Evolutionary conservation across 2,329 filamentous ascomycete species (phyloP), one percentile per base, ranked within the genome.

Genomic region (Fusarium fujikuroi): DNA sequence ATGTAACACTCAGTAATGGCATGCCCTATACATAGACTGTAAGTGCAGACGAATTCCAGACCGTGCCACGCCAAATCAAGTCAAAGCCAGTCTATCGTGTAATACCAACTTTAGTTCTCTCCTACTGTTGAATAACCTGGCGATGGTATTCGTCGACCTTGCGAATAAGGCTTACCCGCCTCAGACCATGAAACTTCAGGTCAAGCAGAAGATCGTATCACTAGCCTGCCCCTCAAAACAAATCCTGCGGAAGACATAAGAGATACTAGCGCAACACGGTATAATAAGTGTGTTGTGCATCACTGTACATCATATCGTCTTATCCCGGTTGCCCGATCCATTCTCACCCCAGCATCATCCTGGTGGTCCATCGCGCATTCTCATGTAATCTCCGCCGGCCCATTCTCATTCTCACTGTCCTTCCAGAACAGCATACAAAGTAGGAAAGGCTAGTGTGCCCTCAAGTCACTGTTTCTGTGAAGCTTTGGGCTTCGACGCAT

Each of bases 371-470:
- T 77, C 60, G 70, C 64, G 64, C 56, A 63, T 76, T 71, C 62
- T 72, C 69, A 75, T 58, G 68, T 71, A 76, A 75, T 77, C 73
- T 77, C 70, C 61, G 62, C 64, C 37, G 37, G 30, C 46, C 65
- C 60, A 74, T 74, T 53, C 65, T 64, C 60, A 72, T 74, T 53
- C 65, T 64, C 50, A 64, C 61, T 64, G 58, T 54, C 42, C 64
- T 77, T 77, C 71, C 59, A 77, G 74, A 77, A 76, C 56, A 64
- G 49, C 50, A 34, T 40, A 68, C 54, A 42, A 56, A 67, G 44
- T 43, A 44, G 57, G 70, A 43, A 68, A 70, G 36, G 65, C 47
- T 43, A 25, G 46, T 42, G 37, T 65, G 54, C 39, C 40, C 56
- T 43, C 25, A 46, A 46, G 43, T 46, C 49, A 50, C 57, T 67